Base-by-base conservation (phyloP, 345 rosid genomes). In the Odontarrhena argentea region DNA sequence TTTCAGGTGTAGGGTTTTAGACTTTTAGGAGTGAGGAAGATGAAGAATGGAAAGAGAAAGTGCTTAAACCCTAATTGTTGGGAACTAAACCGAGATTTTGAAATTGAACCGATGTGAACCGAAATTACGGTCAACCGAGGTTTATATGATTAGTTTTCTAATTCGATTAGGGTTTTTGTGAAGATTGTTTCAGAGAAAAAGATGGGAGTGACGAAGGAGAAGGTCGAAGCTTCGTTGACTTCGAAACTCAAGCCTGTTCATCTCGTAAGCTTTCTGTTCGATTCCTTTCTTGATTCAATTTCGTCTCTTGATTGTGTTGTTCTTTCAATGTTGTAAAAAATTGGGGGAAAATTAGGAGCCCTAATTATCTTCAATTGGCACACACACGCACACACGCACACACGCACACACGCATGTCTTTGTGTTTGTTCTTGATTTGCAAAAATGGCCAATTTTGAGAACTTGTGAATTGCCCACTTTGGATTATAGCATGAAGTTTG, bases 171-270 rank as follows among this genome's bases (percentile, higher is more conserved):
- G 67, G 66, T 0, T 72, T 9, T 64, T 8, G 36, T 10, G 24
- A 41, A n/a, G 6, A 24, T 56, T 24, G 65, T n/a, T 32, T 3
- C 3, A 26, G 70, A 63, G 41, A 14, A 46, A 40, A 48, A 56
- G 69, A 89, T 87, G 96, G 91, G 89, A 13, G 86, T 89, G 60
- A 87, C 86, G 4, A 89, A 87, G 82, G 98, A 92, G 57, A 86
- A 85, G 75, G 90, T 89, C 40, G 92, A 86, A 71, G 83, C 90
- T 45, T 75, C 91, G 15, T 45, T 92, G 82, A 84, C 82, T 38
- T 79, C 92, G 11, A 92, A 92, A 68, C 70, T 92, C 55, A 84
- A 77, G 11, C 97, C 98, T 59, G 65, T 81, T 24, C 88, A 92
- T 75, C 83, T 92, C 37, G 98, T 89, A 73, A 77, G 85, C 57